Evolutionary conservation across 2,329 filamentous ascomycete species (phyloP).

Genomic region (Erysiphe pulchra): DNA sequence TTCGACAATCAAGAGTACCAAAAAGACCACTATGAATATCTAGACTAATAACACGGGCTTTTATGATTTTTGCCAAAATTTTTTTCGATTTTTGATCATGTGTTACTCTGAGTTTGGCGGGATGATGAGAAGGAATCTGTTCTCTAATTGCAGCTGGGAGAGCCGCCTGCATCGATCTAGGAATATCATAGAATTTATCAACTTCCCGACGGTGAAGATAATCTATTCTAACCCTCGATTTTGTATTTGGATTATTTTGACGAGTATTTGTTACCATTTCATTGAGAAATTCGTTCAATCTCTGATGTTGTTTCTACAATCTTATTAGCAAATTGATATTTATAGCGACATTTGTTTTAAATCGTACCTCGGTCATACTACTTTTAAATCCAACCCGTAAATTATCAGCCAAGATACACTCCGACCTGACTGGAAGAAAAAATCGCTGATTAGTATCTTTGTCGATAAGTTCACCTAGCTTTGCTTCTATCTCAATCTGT

Average conservation of each 20-base stretch:
- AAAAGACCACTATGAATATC: constrained; percentile 57
- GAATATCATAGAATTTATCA: constrained; percentile 64
- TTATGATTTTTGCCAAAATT: constrained; percentile 65
- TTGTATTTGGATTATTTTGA: constrained; percentile 20
- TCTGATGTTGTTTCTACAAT: constrained; percentile 47
- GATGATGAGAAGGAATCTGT: constrained; percentile 29
- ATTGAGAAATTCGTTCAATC: constrained; percentile 71
- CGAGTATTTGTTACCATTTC: constrained; percentile 31
- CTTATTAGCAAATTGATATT: constrained; percentile 3
- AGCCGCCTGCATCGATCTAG: constrained; percentile 27
- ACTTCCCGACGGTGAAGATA: constrained; percentile 66
- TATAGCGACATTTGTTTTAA: background rate
- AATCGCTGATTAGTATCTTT: constrained; percentile 45
- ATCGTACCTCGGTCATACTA: constrained; percentile 63
- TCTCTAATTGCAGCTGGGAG: constrained; percentile 39
- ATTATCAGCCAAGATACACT: constrained; percentile 39
- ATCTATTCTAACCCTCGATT: constrained; percentile 33
- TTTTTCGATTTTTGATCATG: constrained; percentile 46
- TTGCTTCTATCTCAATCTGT: constrained; percentile 81
- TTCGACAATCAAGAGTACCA: constrained; percentile 61
- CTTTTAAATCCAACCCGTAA: constrained; percentile 49
- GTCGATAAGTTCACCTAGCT: constrained; percentile 61
- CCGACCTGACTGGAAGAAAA: constrained; percentile 37
- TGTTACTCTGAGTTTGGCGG: constrained; percentile 45
- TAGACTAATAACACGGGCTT: constrained; percentile 68